Evolutionary conservation across 495 filamentous ascomycete genomes (phyloP).

Genomic region (Neurospora sp.): DNA sequence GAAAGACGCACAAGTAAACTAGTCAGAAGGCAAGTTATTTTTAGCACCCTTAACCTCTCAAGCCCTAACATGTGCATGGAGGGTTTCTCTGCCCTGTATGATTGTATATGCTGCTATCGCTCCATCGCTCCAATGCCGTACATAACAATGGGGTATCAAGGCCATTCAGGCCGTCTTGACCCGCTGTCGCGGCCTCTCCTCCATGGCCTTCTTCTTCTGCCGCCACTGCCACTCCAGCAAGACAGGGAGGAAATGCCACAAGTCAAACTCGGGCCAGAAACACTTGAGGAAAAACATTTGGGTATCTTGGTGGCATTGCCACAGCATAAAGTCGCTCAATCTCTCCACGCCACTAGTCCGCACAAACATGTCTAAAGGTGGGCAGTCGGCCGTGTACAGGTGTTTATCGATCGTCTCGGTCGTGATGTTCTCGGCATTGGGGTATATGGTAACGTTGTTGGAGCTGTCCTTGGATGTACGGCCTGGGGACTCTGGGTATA

Average conservation of each 20-base stretch:
- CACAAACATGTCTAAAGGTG: conserved; percentile 81
- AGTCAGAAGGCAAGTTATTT: background rate
- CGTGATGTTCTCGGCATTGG: conserved; percentile 77
- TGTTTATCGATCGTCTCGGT: conserved; percentile 65
- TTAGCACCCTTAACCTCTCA: background rate
- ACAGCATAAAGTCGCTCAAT: conserved; percentile 95
- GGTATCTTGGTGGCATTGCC: conserved; percentile 90
- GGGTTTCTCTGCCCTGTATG: background rate
- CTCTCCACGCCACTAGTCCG: conserved; percentile 86
- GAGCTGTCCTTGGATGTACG: conserved; percentile 21
- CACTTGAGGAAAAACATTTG: conserved; percentile 87
- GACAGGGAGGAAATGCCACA: conserved; percentile 90
- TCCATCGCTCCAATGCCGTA: too few relatives aligned
- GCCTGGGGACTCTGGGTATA: conserved; percentile 40
- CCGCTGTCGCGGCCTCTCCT: conserved; percentile 24
- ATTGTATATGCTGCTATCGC: background rate
- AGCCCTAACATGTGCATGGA: background rate
- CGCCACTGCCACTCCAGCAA: conserved; percentile 84
- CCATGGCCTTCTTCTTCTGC: conserved; percentile 41
- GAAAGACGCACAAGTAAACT: background rate
- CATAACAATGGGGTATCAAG: background rate
- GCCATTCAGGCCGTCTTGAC: conserved; percentile 11
- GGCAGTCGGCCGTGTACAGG: conserved; percentile 73
- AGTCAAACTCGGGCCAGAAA: conserved; percentile 92
- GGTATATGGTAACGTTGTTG: conserved; percentile 20